Base-by-base conservation (phyloP, 306 rosid genomes). In the Prosopis cineraria region DNA sequence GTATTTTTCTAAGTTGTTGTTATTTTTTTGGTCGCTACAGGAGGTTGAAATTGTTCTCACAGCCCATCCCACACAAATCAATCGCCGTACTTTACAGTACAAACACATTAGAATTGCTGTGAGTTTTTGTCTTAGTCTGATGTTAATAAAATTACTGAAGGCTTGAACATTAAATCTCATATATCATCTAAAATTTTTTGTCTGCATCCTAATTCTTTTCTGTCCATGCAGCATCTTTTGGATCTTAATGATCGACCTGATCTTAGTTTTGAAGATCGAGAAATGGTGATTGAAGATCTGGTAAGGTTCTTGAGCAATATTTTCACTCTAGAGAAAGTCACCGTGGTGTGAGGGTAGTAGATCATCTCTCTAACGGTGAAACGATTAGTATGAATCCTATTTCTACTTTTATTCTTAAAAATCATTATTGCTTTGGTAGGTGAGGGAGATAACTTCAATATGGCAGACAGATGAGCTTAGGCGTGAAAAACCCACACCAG, bases 381-480 rank as follows among this genome's bases (percentile, higher is more conserved):
- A 43, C 16, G 12, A 37, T 11, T 10, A 58, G 76, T 48, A 29
- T 60, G 48, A 22, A 70, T 75, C 20, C 41, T 68, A 74, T 66
- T 74, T 75, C 53, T 73, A 80, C 43, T 47, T n/a, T 75, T 27
- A 30, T 69, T 83, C 81, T 80, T 50, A 73, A 55, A 19, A 29
- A 64, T 56, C 70, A 77, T 52, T 62, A 70, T 50, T 27, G 52
- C 68, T 83, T 85, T 89, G 76, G 63, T 62, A 94, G 98, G 96
- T 94, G 78, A 89, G 98, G 80, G 98, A 94, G 88, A 90, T 94
- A 75, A 94, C 96, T 81, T 89, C 98, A 71, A 91, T 94, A 81
- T 94, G 98, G 98, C 98, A 94, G 84, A 94, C 98, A 72, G 98
- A 94, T 76, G 98, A 94, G 83, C 94, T 91, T 55, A 86, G 98